A percentile compares a stretch with the other conserved stretches of the same genome.
phyloP scores from a whole-genome alignment of 2,329 filamentous ascomycete genomes.

The Simplicillium sp. region DNA sequence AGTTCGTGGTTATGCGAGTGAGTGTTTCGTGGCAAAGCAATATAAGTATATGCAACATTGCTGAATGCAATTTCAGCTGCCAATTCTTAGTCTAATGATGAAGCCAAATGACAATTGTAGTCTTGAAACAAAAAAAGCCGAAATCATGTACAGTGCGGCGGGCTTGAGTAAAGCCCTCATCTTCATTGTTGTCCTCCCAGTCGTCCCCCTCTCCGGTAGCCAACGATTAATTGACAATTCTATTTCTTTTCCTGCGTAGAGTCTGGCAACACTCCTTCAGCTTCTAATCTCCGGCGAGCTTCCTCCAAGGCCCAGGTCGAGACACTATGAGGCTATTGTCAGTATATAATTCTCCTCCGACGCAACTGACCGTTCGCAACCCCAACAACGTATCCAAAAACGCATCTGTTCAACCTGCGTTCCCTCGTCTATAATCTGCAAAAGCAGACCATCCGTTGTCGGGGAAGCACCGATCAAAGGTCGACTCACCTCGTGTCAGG shows the following conservation, averaged over 20 bases:
- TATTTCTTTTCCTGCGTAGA: constrained; percentile 50
- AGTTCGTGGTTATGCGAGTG: background rate
- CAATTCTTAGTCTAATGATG: background rate
- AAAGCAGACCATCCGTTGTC: background rate
- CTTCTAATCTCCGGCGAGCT: constrained; percentile 87
- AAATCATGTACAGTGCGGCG: constrained; percentile 20
- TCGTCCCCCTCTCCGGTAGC: no score
- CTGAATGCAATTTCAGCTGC: no score
- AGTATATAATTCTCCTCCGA: constrained; percentile 12
- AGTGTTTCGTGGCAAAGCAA: background rate
- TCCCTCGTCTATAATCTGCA: no score
- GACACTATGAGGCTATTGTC: constrained; percentile 54
- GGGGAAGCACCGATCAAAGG: background rate
- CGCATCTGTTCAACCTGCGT: no score
- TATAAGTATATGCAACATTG: background rate
- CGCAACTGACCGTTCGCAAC: no score
- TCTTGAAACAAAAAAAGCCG: constrained; percentile 14
- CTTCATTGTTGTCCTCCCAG: no score
- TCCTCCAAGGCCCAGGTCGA: constrained; percentile 99
- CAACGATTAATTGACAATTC: no score
- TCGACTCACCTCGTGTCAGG: constrained; percentile 90
- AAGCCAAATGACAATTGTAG: constrained; percentile 5
- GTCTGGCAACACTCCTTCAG: constrained; percentile 86
- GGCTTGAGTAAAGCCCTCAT: constrained; percentile 1
- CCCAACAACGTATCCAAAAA: no score